Evolutionary conservation across 768 basidiomycete species (phyloP).

Genomic region (Boletus tomentosulus): DNA sequence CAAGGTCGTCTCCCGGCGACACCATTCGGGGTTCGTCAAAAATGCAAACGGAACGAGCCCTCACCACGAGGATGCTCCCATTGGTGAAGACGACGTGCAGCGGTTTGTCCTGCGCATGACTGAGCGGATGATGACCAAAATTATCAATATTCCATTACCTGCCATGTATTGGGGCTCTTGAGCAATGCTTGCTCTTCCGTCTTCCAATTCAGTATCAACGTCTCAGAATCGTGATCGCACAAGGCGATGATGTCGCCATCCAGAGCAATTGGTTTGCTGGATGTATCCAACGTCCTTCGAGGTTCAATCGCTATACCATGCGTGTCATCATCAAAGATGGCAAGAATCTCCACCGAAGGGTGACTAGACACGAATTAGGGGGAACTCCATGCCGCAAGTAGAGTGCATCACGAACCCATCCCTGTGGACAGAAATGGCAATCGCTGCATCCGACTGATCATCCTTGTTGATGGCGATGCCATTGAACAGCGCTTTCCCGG

Average conservation of each 20-base stretch:
- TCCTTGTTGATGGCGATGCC: conserved; percentile 50
- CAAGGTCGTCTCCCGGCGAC: conserved; percentile 11
- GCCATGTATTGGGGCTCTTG: conserved; percentile 33
- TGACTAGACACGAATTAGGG: conserved; percentile 18
- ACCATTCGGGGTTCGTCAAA: conserved; percentile 47
- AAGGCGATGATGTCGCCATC: conserved; percentile 51
- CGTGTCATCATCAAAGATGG: conserved; percentile 10
- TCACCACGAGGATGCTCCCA: conserved; percentile 49
- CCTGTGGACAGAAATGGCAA: conserved; percentile 49
- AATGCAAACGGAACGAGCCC: conserved; percentile 54
- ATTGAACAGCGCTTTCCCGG: conserved; percentile 48
- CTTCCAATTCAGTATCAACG: conserved; percentile 55
- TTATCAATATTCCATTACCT: conserved; percentile 20
- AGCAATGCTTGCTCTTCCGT: conserved; percentile 44
- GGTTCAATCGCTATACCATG: conserved; percentile 26
- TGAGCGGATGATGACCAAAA: conserved; percentile 8
- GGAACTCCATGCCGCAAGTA: not conserved
- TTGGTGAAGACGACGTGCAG: conserved; percentile 48
- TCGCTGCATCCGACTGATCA: conserved; percentile 37
- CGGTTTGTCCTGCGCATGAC: conserved; percentile 40
- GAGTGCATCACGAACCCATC: conserved; percentile 39
- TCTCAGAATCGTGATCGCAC: conserved; percentile 48
- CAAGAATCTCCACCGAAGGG: conserved; percentile 28
- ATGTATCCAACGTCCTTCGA: conserved; percentile 35
- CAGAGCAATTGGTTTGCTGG: conserved; percentile 45